Evolutionary conservation across 257 asterid species (phyloP).

Genomic region (Salvia rosmarinus): DNA sequence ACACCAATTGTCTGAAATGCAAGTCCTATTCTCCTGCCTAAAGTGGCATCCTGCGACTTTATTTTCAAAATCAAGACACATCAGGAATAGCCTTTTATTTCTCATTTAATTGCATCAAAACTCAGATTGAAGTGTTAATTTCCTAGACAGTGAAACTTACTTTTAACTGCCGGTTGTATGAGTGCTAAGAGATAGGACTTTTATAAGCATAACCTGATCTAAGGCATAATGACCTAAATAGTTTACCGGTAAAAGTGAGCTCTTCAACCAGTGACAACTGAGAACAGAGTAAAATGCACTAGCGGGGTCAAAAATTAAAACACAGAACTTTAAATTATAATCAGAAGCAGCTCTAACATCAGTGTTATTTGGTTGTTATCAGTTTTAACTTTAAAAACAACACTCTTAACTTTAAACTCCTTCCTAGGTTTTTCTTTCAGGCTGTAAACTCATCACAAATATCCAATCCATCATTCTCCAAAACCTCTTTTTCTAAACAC

Average conservation of each 20-base stretch:
- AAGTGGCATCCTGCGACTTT: constrained; percentile 68
- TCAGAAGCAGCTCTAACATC: constrained; percentile 23
- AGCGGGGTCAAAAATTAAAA: constrained; percentile 18
- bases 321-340: not conserved
- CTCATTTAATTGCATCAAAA: constrained; percentile 21
- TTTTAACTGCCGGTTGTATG: constrained; percentile 8
- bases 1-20: constrained; percentile 92
- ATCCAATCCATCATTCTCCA: constrained; percentile 14
- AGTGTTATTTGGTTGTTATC: not conserved
- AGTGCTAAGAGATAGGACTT: constrained; percentile 7
- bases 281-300: not conserved
- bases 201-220: constrained; percentile 7
- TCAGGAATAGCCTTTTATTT: constrained; percentile 21
- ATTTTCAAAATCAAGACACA: constrained; percentile 40
- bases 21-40: constrained; percentile 73
- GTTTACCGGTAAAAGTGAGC: not conserved
- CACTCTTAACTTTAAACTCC: not conserved
- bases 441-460: not conserved
- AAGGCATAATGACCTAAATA: constrained; percentile 20
- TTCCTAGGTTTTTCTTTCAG: constrained; percentile 5
- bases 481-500: not conserved
- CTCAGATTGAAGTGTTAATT: constrained; percentile 4
- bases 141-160: not conserved
- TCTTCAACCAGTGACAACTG: not conserved
- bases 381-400: not conserved